phyloP scores from a whole-genome alignment of 106 monocot genomes.

The Apostasia ramifera region DNA sequence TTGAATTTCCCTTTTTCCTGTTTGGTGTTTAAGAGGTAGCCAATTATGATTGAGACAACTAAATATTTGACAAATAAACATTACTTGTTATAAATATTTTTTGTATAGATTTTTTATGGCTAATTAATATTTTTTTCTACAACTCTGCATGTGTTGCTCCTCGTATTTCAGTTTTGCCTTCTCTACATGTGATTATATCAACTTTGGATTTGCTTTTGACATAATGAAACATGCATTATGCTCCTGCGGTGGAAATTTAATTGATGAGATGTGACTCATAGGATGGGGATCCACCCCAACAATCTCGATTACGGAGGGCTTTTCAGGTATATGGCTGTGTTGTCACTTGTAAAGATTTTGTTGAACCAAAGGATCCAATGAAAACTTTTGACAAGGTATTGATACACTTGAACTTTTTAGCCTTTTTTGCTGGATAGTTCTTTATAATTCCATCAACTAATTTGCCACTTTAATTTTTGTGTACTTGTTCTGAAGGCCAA shows the following conservation, averaged over 20 bases:
- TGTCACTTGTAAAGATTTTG: constrained; percentile 77
- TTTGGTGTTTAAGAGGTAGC: no score
- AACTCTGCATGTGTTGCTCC: no score
- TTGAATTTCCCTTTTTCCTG: no score
- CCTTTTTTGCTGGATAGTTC: not conserved
- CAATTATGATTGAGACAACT: no score
- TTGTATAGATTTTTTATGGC: no score
- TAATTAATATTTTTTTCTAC: no score
- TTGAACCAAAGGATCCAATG: constrained; percentile 65
- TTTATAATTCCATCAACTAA: not conserved
- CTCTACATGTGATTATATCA: not conserved
- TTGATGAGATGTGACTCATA: constrained; percentile 15
- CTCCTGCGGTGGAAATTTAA: not conserved
- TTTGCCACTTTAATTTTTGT: no score
- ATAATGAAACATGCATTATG: not conserved
- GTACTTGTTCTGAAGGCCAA: no score
- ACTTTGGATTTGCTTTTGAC: not conserved
- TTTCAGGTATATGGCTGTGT: constrained; percentile 94
- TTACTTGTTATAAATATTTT: no score
- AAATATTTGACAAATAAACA: no score
- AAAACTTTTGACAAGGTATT: constrained; percentile 65
- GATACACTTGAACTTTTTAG: not conserved
- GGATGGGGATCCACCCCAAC: constrained; percentile 33
- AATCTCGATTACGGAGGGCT: constrained; percentile 37
- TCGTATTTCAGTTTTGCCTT: no score